Evolutionary conservation across 2,329 filamentous ascomycete genomes (phyloP).

Genomic region (Calonectria crousiana): DNA sequence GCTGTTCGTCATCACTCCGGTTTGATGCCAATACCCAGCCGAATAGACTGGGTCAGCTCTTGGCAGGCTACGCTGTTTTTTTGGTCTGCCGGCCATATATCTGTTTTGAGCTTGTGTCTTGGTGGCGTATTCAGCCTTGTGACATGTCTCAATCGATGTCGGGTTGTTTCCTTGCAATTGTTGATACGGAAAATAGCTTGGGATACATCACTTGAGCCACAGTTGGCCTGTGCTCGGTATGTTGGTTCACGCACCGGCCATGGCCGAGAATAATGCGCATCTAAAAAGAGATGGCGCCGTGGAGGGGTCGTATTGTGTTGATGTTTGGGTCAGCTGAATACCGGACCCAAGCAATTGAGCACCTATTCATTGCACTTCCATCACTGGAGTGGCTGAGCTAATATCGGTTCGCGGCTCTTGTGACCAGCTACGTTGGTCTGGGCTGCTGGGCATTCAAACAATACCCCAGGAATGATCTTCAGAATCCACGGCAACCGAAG

Average conservation of each 20-base stretch:
- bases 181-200: neutral
- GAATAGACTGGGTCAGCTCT: neutral
- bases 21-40: neutral
- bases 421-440: slow-evolving; percentile 12
- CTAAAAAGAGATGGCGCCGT: slow-evolving; percentile 19
- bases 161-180: neutral
- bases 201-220: slow-evolving; percentile 15
- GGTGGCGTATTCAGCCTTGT: neutral
- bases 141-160: neutral
- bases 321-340: slow-evolving; percentile 26
- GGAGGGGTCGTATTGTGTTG: slow-evolving; percentile 27
- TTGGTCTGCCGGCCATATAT: neutral
- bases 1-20: neutral
- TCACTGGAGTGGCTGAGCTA: slow-evolving; percentile 20
- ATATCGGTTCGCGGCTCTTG: slow-evolving; percentile 3
- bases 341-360: slow-evolving; percentile 3
- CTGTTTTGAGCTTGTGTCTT: neutral
- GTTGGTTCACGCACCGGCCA: slow-evolving; percentile 4
- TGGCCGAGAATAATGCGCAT: slow-evolving; percentile 15
- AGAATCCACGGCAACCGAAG: slow-evolving; percentile 9
- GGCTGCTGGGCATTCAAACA: neutral
- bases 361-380: slow-evolving; percentile 24
- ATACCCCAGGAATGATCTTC: slow-evolving; percentile 4
- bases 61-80: neutral
- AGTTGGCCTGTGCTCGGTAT: slow-evolving; percentile 7